Conservation (phyloP, 257 asterid species). For the Lithospermum erythrorhizon region DNA sequence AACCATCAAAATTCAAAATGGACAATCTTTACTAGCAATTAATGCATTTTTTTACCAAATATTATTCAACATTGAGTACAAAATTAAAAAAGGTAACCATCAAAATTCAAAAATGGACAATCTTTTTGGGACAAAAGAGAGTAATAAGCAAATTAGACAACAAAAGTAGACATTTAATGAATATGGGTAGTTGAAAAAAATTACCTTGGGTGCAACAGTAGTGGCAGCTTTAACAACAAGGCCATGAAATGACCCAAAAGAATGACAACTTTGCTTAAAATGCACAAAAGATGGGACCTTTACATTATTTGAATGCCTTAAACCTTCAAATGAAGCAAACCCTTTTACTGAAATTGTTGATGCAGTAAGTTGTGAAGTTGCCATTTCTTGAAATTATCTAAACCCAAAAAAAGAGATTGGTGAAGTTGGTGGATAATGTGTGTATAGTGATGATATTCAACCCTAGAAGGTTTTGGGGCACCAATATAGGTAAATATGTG, state of each 20-base stretch:
- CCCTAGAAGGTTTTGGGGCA: conserved; percentile 67
- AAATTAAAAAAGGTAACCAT: too few species aligned
- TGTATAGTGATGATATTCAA: conserved; percentile 28
- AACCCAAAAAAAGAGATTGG: not conserved
- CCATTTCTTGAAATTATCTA: conserved; percentile 35
- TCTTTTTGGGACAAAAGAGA: too few species aligned
- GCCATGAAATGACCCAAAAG: conserved; percentile 34
- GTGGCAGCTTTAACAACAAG: conserved; percentile 86
- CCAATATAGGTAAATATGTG: too few species aligned
- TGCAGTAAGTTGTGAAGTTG: conserved; percentile 65
- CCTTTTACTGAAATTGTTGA: conserved; percentile 62
- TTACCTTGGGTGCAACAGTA: conserved; percentile 87
- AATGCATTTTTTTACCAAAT: too few species aligned
- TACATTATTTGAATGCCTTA: conserved; percentile 33
- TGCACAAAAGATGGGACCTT: conserved; percentile 41
- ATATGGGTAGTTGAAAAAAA: not conserved
- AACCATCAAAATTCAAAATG: too few species aligned
- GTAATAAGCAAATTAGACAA: too few species aligned
- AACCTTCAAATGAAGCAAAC: conserved; percentile 71
- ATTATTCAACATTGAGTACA: too few species aligned
- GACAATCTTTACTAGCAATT: too few species aligned
- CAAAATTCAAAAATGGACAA: too few species aligned
- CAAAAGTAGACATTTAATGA: too few species aligned
- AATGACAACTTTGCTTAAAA: conserved; percentile 28
- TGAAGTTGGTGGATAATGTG: not conserved